Percentiles rank a stretch among this genome's conserved stretches.
These are phyloP conservation scores for Cupressus sempervirens DNA, from an alignment of 75 land plant genomes.

Conservation along the genomic window DNA sequence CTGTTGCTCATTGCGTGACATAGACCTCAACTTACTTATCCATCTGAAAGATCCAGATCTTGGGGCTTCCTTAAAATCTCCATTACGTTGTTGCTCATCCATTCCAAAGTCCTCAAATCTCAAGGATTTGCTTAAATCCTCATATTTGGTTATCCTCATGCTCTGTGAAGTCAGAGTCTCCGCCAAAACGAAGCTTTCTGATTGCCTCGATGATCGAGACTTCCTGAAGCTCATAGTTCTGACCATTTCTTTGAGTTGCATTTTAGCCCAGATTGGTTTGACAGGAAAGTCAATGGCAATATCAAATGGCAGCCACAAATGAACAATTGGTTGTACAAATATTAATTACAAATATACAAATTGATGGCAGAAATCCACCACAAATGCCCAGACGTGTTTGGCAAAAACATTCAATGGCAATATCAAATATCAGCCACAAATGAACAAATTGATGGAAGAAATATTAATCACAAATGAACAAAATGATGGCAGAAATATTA, in stretches of 20 bases:
- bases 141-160: conserved; percentile 9
- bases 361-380: no score
- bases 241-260: conserved; percentile 4
- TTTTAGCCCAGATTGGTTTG: background rate
- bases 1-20: no score
- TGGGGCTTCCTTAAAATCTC: background rate
- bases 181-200: background rate
- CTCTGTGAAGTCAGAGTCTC: background rate
- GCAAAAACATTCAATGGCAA: no score
- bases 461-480: no score
- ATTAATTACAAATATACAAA: no score
- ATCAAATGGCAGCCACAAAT: no score
- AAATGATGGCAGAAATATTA: no score
- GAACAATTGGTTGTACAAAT: no score
- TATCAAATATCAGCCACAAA: no score
- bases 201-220: background rate
- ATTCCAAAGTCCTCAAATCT: background rate
- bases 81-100: background rate
- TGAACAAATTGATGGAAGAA: no score
- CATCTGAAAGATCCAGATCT: background rate
- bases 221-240: background rate
- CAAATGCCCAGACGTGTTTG: background rate
- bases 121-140: background rate
- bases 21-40: no score
- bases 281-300: background rate